Evolutionary conservation across 768 basidiomycete genomes (phyloP).

Genomic region (Tylopilus sp.): DNA sequence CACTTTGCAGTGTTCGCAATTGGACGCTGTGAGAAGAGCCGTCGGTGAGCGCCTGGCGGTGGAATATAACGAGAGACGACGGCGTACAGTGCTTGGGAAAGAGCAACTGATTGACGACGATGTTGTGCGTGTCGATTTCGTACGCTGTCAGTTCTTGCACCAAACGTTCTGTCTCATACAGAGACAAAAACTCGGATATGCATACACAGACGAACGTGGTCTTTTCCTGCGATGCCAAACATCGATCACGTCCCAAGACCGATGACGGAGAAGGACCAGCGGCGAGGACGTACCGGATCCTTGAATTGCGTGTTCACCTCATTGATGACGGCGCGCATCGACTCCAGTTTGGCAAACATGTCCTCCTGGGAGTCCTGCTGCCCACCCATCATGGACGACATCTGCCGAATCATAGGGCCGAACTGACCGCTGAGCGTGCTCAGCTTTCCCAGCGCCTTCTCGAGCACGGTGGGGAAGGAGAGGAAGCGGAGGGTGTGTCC

Average conservation of each 20-base stretch:
- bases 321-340: conserved; percentile 94
- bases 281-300: conserved; percentile 70
- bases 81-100: conserved; percentile 85
- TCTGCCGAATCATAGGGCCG: conserved; percentile 95
- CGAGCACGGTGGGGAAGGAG: conserved; percentile 97
- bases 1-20: conserved; percentile 93
- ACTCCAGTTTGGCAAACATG: conserved; percentile 97
- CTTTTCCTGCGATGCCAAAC: conserved; percentile 66
- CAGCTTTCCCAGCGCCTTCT: conserved; percentile 95
- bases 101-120: conserved; percentile 95
- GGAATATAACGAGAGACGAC: neutral
- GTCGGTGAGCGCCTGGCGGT: neutral
- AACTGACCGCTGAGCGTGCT: conserved; percentile 92
- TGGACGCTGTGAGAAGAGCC: conserved; percentile 53
- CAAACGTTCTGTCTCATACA: conserved; percentile 98
- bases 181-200: conserved; percentile 96
- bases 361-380: conserved; percentile 90
- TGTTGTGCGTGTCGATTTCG: conserved; percentile 98
- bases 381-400: conserved; percentile 96
- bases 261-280: neutral
- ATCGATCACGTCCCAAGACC: neutral
- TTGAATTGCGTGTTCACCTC: conserved; percentile 99
- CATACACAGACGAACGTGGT: conserved; percentile 99
- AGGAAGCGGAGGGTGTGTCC: conserved; percentile 98
- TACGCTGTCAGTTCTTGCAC: conserved; percentile 94